These are phyloP conservation scores for Smittium mucronatum DNA, from an alignment of 371 early-diverging fungal species.

Conservation along the genomic window DNA sequence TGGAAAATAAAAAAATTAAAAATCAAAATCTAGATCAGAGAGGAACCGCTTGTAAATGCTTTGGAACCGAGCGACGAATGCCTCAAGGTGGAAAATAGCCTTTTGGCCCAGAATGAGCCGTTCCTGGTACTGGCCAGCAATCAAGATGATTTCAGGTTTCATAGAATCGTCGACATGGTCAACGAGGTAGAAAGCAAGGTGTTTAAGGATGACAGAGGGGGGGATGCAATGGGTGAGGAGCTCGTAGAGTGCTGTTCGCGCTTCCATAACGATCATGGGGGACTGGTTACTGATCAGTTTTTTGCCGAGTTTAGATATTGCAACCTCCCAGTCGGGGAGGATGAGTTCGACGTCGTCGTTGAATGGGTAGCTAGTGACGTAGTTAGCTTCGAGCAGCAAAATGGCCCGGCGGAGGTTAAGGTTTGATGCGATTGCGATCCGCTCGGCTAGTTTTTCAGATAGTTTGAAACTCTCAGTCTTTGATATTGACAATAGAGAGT, in stretches of 20 bases:
- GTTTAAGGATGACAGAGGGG: conserved; percentile 65
- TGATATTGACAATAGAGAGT: conserved; percentile 36
- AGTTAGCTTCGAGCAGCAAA: conserved; percentile 79
- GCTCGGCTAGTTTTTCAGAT: conserved; percentile 45
- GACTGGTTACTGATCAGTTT: conserved; percentile 61
- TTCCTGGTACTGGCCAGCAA: conserved; percentile 80
- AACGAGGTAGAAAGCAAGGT: conserved; percentile 53
- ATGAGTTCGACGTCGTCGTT: conserved; percentile 35
- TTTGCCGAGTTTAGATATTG: conserved; percentile 51
- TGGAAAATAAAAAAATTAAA: too few relatives aligned
- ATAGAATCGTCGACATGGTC: conserved; percentile 48
- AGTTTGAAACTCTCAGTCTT: conserved; percentile 60
- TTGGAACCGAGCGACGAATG: conserved; percentile 88
- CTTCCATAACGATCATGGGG: conserved; percentile 49
- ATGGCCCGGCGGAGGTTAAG: conserved; percentile 86
- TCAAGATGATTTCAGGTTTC: conserved; percentile 47
- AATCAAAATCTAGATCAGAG: conserved; percentile 17
- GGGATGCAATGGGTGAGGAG: conserved; percentile 83
- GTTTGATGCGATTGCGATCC: conserved; percentile 53
- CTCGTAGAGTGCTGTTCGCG: conserved; percentile 74
- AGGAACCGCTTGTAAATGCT: conserved; percentile 32
- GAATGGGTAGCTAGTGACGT: conserved; percentile 58
- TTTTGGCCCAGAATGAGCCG: conserved; percentile 79
- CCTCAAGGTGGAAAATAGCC: conserved; percentile 95
- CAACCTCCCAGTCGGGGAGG: conserved; percentile 82